Conservation (phyloP, 495 filamentous ascomycete species). For the Filosporella fistucella region DNA sequence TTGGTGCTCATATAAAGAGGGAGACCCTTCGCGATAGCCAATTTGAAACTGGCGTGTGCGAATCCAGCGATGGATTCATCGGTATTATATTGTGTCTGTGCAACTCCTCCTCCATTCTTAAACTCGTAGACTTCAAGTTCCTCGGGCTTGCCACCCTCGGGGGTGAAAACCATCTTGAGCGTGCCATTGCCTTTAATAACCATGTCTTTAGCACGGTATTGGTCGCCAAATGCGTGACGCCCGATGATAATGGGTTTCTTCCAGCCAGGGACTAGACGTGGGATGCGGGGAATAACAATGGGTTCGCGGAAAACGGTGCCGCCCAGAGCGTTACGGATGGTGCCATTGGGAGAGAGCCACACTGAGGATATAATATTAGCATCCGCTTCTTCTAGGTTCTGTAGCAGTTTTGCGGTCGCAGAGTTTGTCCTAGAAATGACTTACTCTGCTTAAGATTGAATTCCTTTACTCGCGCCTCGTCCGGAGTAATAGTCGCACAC, state of each 20-base stretch:
- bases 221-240: constrained; percentile 96
- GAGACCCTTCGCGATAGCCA: constrained; percentile 78
- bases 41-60: constrained; percentile 93
- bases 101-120: constrained; percentile 75
- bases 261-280: constrained; percentile 92
- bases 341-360: constrained; percentile 98
- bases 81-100: constrained; percentile 96
- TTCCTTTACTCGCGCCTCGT: constrained; percentile 93
- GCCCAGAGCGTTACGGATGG: constrained; percentile 91
- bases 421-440: constrained; percentile 22
- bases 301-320: constrained; percentile 98
- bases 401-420: not conserved
- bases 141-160: constrained; percentile 74
- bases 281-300: constrained; percentile 90
- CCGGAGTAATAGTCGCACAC: constrained; percentile 98
- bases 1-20: constrained; percentile 99
- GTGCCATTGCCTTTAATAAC: constrained; percentile 79
- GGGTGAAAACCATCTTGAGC: constrained; percentile 91
- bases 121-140: constrained; percentile 88
- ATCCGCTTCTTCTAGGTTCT: not conserved
- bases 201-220: constrained; percentile 92
- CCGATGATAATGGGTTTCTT: constrained; percentile 98
- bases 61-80: constrained; percentile 91
- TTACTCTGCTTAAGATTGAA: constrained; percentile 97
- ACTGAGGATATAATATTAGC: constrained; percentile 44